Base-by-base conservation (phyloP, 768 basidiomycete genomes). In the Hericium rajendrae region DNA sequence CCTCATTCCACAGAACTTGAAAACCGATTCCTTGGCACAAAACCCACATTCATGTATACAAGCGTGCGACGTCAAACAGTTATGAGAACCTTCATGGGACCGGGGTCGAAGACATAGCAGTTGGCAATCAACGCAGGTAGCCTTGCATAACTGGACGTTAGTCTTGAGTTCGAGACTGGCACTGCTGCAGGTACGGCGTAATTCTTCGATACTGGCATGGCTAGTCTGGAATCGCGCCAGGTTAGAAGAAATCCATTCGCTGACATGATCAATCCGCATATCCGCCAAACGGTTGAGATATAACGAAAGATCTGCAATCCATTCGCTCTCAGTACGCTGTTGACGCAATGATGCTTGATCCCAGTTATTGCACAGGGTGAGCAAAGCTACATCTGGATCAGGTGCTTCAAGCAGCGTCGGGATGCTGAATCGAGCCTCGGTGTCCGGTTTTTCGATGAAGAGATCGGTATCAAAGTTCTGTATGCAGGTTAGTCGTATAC, bases 401-500 rank as follows among this genome's bases (percentile, higher is more conserved):
- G 59, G 64, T 55, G 60, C 56, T 64, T 57, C 2, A 40, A 48
- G 12, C 64, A 50, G 24, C 39, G 53, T 48, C 58, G 54, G 37
- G n/a, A 71, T 64, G 62, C 71, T 75, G 51, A 80, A 75, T 3
- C 62, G 63, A 6, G 72, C 56, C 1, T 55, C 16, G 4, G 72
- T 72, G 59, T 81, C 79, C 4, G 66, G 61, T 15, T 61, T 52
- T 0, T 72, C 70, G 16, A 83, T 69, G 1, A 68, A 58, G 6
- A 64, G 51, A 54, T 79, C 78, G 9, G 76, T 79, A 57, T 84
- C 82, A 49, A 82, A 63, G 62, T 82, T 81, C 82, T 82, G 13
- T 3, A 26, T 26, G 26, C 26, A 26, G 2, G 26, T 26, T 26
- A 26, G 26, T 26, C 2, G 2, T 26, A 26, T 26, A 4, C 3